A percentile compares a stretch with the other conserved stretches of the same genome.
phyloP scores from a whole-genome alignment of 2,329 filamentous ascomycete genomes.

The Fusarium cicatricum region DNA sequence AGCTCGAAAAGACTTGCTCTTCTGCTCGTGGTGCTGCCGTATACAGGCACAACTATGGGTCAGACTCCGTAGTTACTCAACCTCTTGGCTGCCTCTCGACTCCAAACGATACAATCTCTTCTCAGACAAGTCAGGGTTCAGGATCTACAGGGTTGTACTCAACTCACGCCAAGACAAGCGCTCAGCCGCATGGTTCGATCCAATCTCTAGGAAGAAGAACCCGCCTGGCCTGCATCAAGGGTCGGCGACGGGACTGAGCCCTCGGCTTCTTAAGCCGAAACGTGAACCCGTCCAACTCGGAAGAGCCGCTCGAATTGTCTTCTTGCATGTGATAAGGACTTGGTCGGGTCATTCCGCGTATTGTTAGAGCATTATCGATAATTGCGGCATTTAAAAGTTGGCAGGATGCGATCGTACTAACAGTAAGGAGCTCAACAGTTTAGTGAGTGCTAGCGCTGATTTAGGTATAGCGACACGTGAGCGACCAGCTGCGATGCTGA shows the following conservation, averaged over 20 bases:
- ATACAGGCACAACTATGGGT: not conserved
- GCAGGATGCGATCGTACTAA: no score
- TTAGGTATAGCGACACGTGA: no score
- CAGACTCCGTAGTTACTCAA: not conserved
- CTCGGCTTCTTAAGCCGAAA: slow-evolving; percentile 17
- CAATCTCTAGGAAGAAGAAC: not conserved
- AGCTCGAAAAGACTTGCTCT: not conserved
- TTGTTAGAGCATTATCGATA: no score
- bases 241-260: slow-evolving; percentile 7
- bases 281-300: slow-evolving; percentile 1
- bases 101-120: no score
- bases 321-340: no score
- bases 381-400: no score
- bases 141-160: not conserved
- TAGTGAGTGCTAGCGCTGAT: no score
- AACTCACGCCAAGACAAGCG: not conserved
- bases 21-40: not conserved
- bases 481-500: no score
- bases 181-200: slow-evolving; percentile 4
- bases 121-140: not conserved
- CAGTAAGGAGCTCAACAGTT: no score
- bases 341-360: no score
- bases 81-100: not conserved
- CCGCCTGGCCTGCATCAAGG: not conserved
- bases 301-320: slow-evolving; percentile 5